These are phyloP conservation scores for Trifolium subterraneum DNA, from an alignment of 306 rosid species.

Conservation along the genomic window DNA sequence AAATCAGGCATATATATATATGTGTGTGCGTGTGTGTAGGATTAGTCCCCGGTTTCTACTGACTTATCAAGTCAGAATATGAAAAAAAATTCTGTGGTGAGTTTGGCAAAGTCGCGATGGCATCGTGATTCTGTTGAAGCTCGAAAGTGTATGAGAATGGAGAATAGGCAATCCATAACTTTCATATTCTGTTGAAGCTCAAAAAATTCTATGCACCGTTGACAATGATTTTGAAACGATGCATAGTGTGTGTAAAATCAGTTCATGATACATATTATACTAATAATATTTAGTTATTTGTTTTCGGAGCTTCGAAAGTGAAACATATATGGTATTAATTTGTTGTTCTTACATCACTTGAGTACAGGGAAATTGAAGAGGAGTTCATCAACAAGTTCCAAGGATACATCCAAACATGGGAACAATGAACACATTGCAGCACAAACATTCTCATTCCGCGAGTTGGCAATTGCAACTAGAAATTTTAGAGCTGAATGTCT, in stretches of 20 bases:
- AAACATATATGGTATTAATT: slow-evolving; percentile 12
- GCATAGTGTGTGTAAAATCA: not conserved
- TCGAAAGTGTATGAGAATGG: not conserved
- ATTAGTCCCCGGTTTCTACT: not conserved
- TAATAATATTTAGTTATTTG: slow-evolving; percentile 9
- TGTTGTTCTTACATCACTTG: slow-evolving; percentile 31
- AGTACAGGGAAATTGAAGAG: slow-evolving; percentile 59
- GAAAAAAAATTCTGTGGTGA: not conserved
- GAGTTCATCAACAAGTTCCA: slow-evolving; percentile 60
- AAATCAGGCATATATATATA: too few species aligned
- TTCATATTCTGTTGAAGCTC: slow-evolving; percentile 1
- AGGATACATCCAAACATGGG: slow-evolving; percentile 62
- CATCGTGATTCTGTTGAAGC: too few species aligned
- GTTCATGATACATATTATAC: slow-evolving; percentile 15
- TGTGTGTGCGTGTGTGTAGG: too few species aligned
- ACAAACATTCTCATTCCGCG: slow-evolving; percentile 85
- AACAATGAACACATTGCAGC: slow-evolving; percentile 81
- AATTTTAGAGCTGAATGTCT: slow-evolving; percentile 82
- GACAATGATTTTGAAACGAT: slow-evolving; percentile 11
- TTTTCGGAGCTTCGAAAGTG: slow-evolving; percentile 2
- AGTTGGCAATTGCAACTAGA: slow-evolving; percentile 87
- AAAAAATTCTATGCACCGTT: slow-evolving; percentile 2
- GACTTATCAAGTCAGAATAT: not conserved
- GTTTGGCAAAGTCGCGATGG: too few species aligned
- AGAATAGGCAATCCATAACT: not conserved